Evolutionary conservation across 2,329 filamentous ascomycete genomes (phyloP).

Genomic region (Thielaviopsis punctulata): DNA sequence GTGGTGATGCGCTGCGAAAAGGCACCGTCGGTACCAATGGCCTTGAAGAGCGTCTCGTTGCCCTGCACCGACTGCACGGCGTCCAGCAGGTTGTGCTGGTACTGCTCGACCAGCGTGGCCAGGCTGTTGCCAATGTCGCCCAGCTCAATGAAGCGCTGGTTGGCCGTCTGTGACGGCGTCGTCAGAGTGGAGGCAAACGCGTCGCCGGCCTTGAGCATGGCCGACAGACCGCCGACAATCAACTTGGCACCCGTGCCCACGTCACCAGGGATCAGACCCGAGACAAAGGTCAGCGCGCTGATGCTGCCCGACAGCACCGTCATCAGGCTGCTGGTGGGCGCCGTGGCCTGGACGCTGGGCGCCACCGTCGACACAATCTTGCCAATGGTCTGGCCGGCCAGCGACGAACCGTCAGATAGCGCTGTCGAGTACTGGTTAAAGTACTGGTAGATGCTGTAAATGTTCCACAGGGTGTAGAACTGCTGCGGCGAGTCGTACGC

Average conservation of each 20-base stretch:
- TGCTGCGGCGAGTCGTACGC: conserved; percentile 16
- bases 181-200: conserved; percentile 10
- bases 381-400: conserved; percentile 16
- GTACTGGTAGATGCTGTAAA: conserved; percentile 17
- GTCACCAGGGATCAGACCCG: conserved; percentile 14
- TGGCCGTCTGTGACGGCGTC: conserved; percentile 14
- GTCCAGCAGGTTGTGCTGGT: conserved; percentile 14
- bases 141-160: conserved; percentile 16
- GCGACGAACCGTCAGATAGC: conserved; percentile 15
- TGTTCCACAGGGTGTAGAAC: conserved; percentile 18
- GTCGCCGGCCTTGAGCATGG: conserved; percentile 11
- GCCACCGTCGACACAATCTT: conserved; percentile 16
- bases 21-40: conserved; percentile 14
- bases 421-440: conserved; percentile 18
- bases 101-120: conserved; percentile 16
- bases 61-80: conserved; percentile 14
- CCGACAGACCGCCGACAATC: conserved; percentile 11
- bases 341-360: conserved; percentile 14
- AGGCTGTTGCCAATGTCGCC: conserved; percentile 15
- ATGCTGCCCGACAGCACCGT: conserved; percentile 13
- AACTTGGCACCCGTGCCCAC: conserved; percentile 13
- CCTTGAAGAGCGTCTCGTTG: conserved; percentile 14
- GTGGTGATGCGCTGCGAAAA: conserved; percentile 16
- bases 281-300: conserved; percentile 14
- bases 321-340: conserved; percentile 12